Conservation (phyloP, 2,329 filamentous ascomycete genomes). For the Colletotrichum lini region DNA sequence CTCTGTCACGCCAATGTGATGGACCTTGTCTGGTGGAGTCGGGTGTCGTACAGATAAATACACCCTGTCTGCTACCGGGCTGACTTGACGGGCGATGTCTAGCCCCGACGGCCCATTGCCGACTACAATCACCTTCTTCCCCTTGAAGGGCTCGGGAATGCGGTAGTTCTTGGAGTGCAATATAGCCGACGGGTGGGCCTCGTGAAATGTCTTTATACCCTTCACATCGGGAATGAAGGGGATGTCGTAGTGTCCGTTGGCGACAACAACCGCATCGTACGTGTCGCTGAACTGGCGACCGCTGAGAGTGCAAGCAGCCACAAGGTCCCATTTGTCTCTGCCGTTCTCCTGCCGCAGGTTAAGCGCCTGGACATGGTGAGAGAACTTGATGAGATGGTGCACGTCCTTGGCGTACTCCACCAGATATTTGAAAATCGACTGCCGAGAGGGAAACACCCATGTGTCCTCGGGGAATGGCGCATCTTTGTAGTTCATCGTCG, state of each 20-base stretch:
- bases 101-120: constrained; percentile 88
- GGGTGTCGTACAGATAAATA: constrained; percentile 74
- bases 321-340: constrained; percentile 73
- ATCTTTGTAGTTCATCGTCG: constrained; percentile 86
- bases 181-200: constrained; percentile 71
- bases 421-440: constrained; percentile 81
- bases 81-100: constrained; percentile 86
- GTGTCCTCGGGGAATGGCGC: constrained; percentile 73
- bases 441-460: constrained; percentile 81
- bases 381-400: constrained; percentile 76
- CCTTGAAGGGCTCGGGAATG: constrained; percentile 70
- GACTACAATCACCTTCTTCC: constrained; percentile 85
- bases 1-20: constrained; percentile 64
- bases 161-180: constrained; percentile 88
- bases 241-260: constrained; percentile 81
- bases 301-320: constrained; percentile 65
- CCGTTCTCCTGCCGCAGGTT: constrained; percentile 48
- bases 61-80: constrained; percentile 68
- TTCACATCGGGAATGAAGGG: constrained; percentile 76
- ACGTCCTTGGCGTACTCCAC: constrained; percentile 79
- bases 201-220: constrained; percentile 72
- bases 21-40: constrained; percentile 61
- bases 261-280: constrained; percentile 83
- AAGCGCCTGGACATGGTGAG: constrained; percentile 77
- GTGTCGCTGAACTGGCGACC: constrained; percentile 56